A percentile compares a stretch with the other conserved stretches of the same genome.
These are phyloP conservation scores for Erodium maritimum DNA, from an alignment of 345 rosid species.

Conservation along the genomic window DNA sequence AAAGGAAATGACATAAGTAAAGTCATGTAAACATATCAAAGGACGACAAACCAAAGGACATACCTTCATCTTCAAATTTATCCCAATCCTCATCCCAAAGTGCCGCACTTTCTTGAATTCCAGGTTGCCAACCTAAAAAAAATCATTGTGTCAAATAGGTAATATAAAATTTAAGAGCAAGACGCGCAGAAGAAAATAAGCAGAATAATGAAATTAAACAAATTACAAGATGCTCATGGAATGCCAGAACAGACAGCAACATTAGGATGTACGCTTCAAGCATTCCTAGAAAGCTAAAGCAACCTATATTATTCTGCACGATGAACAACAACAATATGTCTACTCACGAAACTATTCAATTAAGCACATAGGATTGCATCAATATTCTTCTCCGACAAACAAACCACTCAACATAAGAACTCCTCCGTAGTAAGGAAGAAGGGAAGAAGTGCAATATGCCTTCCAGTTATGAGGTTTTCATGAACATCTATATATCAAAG, in stretches of 20 bases:
- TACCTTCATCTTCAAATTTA: conserved; percentile 96
- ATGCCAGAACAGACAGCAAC: neutral
- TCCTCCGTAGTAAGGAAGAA: neutral
- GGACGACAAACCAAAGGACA: neutral
- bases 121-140: conserved; percentile 85
- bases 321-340: neutral
- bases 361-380: neutral
- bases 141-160: conserved; percentile 5
- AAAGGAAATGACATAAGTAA: neutral
- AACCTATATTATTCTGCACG: neutral
- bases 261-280: too few relatives aligned
- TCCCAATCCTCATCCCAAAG: conserved; percentile 99
- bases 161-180: conserved; percentile 2
- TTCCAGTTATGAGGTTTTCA: neutral
- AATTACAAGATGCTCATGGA: neutral
- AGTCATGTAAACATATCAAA: neutral
- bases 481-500: neutral
- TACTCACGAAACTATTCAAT: neutral
- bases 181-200: neutral
- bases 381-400: neutral
- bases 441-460: neutral
- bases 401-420: neutral
- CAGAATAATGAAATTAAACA: neutral
- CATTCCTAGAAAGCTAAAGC: neutral
- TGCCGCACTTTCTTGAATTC: conserved; percentile 75